Conservation (phyloP, 495 filamentous ascomycete genomes). For the Aspergillus egyptiacus region DNA sequence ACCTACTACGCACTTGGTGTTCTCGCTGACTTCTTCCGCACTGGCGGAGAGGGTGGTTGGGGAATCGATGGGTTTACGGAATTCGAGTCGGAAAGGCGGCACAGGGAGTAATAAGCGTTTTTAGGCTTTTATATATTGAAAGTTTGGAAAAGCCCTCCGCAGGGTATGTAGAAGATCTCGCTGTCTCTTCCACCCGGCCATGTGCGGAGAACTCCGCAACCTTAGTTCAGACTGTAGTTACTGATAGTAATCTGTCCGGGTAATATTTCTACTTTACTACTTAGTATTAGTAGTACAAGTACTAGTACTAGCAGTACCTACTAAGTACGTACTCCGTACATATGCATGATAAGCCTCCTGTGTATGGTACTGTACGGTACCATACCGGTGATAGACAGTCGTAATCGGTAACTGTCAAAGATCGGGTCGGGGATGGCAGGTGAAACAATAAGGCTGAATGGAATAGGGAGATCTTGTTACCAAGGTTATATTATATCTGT, state of each 20-base stretch:
- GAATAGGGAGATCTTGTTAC: not conserved
- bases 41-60: constrained; percentile 49
- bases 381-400: not conserved
- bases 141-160: no score
- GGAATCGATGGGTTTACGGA: constrained; percentile 48
- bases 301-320: no score
- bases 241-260: no score
- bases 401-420: not conserved
- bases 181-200: no score
- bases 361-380: not conserved
- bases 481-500: not conserved
- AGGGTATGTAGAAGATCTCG: no score
- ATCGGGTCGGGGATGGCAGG: not conserved
- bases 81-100: constrained; percentile 40
- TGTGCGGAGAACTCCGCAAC: no score
- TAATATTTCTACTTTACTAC: no score
- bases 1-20: constrained; percentile 64
- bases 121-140: no score
- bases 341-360: no score
- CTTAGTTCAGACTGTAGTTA: no score
- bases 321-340: no score
- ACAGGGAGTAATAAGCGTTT: constrained; percentile 13
- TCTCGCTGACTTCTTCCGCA: constrained; percentile 60
- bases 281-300: no score
- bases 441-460: not conserved